Evolutionary conservation across 2,329 filamentous ascomycete genomes (phyloP), one percentile per base, ranked within the genome.

Genomic region (Pseudofabraea citricarpa): DNA sequence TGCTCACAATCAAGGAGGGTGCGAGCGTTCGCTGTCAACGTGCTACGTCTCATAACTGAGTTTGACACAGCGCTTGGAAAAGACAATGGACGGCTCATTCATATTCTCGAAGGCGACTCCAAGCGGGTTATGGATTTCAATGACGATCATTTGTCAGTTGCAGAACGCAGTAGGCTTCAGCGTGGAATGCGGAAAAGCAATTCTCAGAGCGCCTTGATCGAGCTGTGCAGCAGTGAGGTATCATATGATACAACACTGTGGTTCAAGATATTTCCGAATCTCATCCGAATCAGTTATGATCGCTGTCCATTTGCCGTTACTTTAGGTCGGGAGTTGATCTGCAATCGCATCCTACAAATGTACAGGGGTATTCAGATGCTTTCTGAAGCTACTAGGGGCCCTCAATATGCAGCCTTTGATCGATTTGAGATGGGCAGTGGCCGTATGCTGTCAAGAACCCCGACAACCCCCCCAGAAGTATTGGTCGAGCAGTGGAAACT

Each of bases 401-500:
- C 79, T 12, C 76, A 82, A 54, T 79, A 85, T 50, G 81, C 81
- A 42, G 70, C 76, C 13, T 60, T 56, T 42, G 58, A 60, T 46
- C 48, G 59, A n/a, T 57, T 53, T 15, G 78, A 83, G 38, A 69
- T 75, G 6, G 71, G 72, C 21, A 82, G 74, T 57, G 73, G 57
- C 15, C 52, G 60, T 6, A 41, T 61, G 19, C 50, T 58, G 8
- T 53, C 69, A 53, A 72, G 80, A 59, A 77, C 75, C 46, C 81
- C 77, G 46, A 84, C 81, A 3, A 83, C 85, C 1, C 85, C 90
- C 15, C 87, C 90, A 0, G 90, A 95, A 56, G 81, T 95, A 18
- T 74, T 96, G 45, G 81, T 98, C 46, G 94, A 97, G 64, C 93
- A 98, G 62, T 98, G 91, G 91, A 97, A 96, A 65, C 72, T 97